These are phyloP conservation scores for Spergularia azorica DNA, from an alignment of 179 eudicot species.

Conservation along the genomic window DNA sequence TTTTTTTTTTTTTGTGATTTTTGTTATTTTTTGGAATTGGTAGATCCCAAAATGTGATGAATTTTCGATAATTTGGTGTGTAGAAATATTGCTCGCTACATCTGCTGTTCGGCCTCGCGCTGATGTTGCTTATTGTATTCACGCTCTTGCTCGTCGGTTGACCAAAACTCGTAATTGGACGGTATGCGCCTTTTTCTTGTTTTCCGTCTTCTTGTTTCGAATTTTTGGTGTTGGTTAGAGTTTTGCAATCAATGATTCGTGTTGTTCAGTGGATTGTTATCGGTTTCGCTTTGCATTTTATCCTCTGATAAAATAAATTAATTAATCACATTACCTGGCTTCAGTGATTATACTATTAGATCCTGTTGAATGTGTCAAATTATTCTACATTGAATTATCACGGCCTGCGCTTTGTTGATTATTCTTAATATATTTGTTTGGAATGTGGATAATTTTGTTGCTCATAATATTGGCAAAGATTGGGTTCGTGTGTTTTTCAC, in stretches of 20 bases:
- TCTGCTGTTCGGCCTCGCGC: constrained; percentile 73
- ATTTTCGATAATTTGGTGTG: not conserved
- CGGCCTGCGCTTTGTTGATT: no score
- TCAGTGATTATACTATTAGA: not conserved
- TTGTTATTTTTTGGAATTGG: not conserved
- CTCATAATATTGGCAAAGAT: not conserved
- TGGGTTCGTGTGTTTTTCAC: not conserved
- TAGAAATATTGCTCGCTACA: constrained; percentile 71
- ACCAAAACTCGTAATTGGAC: constrained; percentile 85
- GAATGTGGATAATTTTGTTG: not conserved
- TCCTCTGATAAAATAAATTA: not conserved
- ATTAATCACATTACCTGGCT: not conserved
- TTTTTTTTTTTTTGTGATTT: not conserved
- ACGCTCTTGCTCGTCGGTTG: constrained; percentile 81
- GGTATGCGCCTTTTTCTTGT: constrained; percentile 35
- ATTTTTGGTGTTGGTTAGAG: no score
- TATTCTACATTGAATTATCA: not conserved
- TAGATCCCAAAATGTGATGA: constrained; percentile 16
- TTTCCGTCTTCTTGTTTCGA: not conserved
- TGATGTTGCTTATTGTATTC: constrained; percentile 86
- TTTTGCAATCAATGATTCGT: no score
- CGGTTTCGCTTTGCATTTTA: not conserved
- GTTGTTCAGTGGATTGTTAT: not conserved
- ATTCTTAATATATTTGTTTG: not conserved
- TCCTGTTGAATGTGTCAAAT: constrained; percentile 9